Evolutionary conservation across 1,284 basidiomycete genomes (phyloP).

Genomic region (Abortiporus biennis): DNA sequence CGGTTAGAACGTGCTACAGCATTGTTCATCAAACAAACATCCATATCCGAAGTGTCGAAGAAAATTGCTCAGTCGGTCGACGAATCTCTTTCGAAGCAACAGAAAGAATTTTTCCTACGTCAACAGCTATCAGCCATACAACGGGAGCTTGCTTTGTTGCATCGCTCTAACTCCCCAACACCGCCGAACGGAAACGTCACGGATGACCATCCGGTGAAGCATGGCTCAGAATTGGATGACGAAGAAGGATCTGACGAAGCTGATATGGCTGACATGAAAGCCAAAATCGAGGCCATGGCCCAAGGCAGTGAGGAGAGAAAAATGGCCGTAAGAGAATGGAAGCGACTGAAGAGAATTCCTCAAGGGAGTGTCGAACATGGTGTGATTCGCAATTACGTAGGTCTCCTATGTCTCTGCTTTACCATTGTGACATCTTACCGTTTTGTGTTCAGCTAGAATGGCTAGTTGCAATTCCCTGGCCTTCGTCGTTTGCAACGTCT

Average conservation of each 20-base stretch:
- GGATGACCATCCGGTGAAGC: not conserved
- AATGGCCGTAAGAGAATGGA: constrained; percentile 81
- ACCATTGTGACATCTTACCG: constrained; percentile 16
- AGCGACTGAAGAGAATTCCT: constrained; percentile 67
- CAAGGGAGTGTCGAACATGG: constrained; percentile 75
- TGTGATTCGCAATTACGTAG: constrained; percentile 70
- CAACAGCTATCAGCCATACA: constrained; percentile 89
- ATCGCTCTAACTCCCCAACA: constrained; percentile 17
- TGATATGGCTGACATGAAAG: constrained; percentile 73
- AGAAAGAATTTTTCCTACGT: constrained; percentile 78
- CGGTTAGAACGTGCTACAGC: constrained; percentile 60
- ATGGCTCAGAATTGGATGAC: constrained; percentile 56
- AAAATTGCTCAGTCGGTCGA: constrained; percentile 76
- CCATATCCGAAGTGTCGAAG: constrained; percentile 70
- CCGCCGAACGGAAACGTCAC: constrained; percentile 2
- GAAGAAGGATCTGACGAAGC: constrained; percentile 74
- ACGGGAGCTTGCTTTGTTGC: constrained; percentile 71
- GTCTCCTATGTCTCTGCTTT: constrained; percentile 20
- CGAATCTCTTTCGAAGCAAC: constrained; percentile 73
- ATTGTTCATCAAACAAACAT: constrained; percentile 64
- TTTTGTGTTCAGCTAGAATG: constrained; percentile 63
- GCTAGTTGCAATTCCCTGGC: constrained; percentile 78
- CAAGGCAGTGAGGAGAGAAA: constrained; percentile 72
- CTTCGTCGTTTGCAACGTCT: constrained; percentile 28
- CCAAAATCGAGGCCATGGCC: constrained; percentile 76